Conservation (phyloP, 768 basidiomycete species). For the Tephrocybe sp. region DNA sequence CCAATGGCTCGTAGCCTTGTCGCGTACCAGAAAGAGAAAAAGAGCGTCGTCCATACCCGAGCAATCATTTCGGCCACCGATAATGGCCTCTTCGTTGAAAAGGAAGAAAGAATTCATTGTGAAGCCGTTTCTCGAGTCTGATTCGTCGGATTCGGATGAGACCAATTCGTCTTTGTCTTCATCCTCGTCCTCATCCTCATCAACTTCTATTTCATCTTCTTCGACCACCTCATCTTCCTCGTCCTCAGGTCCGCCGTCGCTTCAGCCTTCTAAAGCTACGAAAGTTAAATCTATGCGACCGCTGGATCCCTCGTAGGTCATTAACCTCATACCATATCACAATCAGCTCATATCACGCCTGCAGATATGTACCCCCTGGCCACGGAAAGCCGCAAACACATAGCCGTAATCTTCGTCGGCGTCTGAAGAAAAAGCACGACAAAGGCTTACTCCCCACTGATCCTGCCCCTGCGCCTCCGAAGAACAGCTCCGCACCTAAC, state of each 20-base stretch:
- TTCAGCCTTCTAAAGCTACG: conserved; percentile 12
- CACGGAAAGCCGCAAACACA: conserved; percentile 17
- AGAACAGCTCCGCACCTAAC: conserved; percentile 41
- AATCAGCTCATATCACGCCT: not conserved
- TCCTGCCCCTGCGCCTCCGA: conserved; percentile 20
- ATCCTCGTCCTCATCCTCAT: conserved; percentile 17
- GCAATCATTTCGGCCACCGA: not conserved
- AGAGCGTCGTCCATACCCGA: conserved; percentile 13
- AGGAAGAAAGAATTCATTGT: conserved; percentile 6
- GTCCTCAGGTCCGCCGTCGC: conserved; percentile 15
- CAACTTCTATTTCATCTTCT: conserved; percentile 25
- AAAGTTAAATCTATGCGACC: not conserved
- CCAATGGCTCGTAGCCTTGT: conserved; percentile 2
- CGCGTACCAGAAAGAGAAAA: conserved; percentile 25
- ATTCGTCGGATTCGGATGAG: conserved; percentile 24
- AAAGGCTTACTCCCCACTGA: conserved; percentile 16
- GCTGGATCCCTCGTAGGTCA: conserved; percentile 13
- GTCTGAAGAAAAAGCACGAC: conserved; percentile 24
- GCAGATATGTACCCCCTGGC: conserved; percentile 19
- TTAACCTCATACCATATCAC: not conserved
- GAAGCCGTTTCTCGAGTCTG: conserved; percentile 20
- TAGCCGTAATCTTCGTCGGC: conserved; percentile 9
- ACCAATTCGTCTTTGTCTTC: conserved; percentile 26
- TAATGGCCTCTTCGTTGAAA: not conserved
- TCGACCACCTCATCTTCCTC: conserved; percentile 24